Conservation (phyloP, 768 basidiomycete species). For the Boletus sp. region DNA sequence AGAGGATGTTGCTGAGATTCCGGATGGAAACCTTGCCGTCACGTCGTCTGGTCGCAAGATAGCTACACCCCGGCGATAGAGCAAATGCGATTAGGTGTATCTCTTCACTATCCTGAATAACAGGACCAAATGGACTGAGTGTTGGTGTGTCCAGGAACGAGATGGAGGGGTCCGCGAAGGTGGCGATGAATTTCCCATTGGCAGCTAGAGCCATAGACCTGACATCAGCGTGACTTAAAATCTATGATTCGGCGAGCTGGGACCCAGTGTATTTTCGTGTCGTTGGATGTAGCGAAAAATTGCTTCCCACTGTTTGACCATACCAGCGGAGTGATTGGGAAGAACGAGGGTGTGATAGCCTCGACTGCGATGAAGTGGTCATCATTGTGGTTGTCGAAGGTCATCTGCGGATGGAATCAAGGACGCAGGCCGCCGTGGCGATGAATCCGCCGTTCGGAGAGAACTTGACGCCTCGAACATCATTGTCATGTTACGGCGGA, state of each 20-base stretch:
- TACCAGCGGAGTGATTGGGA: background rate
- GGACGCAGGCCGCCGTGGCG: background rate
- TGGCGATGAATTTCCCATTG: background rate
- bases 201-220: background rate
- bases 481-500: background rate
- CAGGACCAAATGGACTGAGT: no score
- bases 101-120: no score
- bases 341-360: background rate
- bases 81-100: no score
- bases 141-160: background rate
- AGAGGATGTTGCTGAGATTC: no score
- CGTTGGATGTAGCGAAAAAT: background rate
- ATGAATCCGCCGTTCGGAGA: background rate
- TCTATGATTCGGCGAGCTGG: background rate
- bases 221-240: background rate
- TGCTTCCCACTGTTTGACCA: slow-evolving; percentile 1
- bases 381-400: background rate
- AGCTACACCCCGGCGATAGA: no score
- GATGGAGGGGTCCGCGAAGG: background rate
- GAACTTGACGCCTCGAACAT: background rate
- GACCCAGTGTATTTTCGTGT: background rate
- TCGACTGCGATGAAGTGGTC: background rate
- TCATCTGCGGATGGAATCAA: background rate
- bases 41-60: no score
- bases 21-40: no score